phyloP scores from a whole-genome alignment of 2,329 filamentous ascomycete genomes.

The Sporothrix euskadiensis region DNA sequence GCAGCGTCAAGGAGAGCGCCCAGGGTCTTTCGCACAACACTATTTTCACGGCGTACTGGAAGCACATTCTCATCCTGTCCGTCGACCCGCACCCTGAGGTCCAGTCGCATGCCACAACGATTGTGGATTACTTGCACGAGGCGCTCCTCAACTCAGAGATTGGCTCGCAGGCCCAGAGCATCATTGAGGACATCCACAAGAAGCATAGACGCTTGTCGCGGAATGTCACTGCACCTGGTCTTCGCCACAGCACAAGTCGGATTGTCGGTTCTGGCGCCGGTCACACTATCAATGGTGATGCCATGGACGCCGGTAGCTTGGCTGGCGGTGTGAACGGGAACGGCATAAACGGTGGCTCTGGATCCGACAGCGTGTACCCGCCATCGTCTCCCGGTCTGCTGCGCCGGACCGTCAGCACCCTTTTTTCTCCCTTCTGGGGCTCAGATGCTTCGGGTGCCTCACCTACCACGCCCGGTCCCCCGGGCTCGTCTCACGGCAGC shows the following conservation, averaged over 20 bases:
- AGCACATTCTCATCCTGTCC: constrained; percentile 84
- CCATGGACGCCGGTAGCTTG: not conserved
- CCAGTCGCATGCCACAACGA: constrained; percentile 76
- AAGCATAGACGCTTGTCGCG: constrained; percentile 51
- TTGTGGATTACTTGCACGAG: constrained; percentile 83
- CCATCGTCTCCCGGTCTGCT: constrained; percentile 59
- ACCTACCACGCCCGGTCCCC: constrained; percentile 5
- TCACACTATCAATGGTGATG: not conserved
- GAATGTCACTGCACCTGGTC: constrained; percentile 43
- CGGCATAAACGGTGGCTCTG: constrained; percentile 26
- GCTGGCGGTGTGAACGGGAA: not conserved
- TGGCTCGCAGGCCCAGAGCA: constrained; percentile 65
- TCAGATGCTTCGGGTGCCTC: constrained; percentile 39
- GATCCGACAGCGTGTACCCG: constrained; percentile 43
- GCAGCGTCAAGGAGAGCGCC: constrained; percentile 56
- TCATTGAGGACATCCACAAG: constrained; percentile 72
- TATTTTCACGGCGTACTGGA: constrained; percentile 92
- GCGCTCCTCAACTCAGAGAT: constrained; percentile 76
- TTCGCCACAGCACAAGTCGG: constrained; percentile 48
- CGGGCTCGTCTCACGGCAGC: constrained; percentile 22
- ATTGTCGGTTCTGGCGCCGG: constrained; percentile 39
- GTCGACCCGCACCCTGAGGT: constrained; percentile 95
- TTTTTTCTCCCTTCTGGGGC: constrained; percentile 61
- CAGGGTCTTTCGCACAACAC: constrained; percentile 77
- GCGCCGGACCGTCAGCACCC: constrained; percentile 63